phyloP scores from a whole-genome alignment of 257 asterid genomes.

The Solanum phureja region DNA sequence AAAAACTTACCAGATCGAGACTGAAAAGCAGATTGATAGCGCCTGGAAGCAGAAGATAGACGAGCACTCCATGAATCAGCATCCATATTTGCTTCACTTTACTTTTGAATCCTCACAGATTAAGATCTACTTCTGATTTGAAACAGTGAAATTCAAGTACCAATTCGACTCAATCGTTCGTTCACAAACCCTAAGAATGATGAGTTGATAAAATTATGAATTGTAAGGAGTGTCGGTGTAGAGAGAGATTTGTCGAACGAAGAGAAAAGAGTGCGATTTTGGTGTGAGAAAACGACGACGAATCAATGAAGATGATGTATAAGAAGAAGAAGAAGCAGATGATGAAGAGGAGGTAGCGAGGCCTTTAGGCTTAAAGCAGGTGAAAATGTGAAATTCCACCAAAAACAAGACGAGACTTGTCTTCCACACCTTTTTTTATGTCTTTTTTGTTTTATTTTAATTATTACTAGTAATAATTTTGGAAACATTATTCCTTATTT shows the following conservation, averaged over 20 bases:
- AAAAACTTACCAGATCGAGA: slow-evolving; percentile 69
- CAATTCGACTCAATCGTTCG: slow-evolving; percentile 7
- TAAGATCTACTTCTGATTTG: neutral
- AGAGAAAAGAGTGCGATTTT: neutral
- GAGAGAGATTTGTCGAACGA: neutral
- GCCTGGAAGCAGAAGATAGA: slow-evolving; percentile 67
- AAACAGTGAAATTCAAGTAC: slow-evolving; percentile 1
- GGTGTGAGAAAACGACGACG: neutral
- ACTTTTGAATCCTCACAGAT: neutral
- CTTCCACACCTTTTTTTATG: slow-evolving; percentile 5
- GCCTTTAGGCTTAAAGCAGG: slow-evolving; percentile 10
- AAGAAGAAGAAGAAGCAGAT: neutral
- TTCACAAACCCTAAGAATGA: neutral
- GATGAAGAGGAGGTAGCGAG: neutral
- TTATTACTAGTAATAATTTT: neutral
- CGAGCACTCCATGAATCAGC: slow-evolving; percentile 86
- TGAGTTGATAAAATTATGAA: neutral
- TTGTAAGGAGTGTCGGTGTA: slow-evolving; percentile 18
- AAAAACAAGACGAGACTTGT: slow-evolving; percentile 9
- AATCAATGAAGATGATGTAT: slow-evolving; percentile 5
- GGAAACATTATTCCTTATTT: neutral
- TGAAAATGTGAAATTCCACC: slow-evolving; percentile 51
- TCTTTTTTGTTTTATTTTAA: neutral
- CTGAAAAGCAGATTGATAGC: slow-evolving; percentile 69
- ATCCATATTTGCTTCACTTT: slow-evolving; percentile 43